A percentile compares a stretch with the other conserved stretches of the same genome.
phyloP scores from a whole-genome alignment of 1,284 basidiomycete species.

The Ustilago tritici region DNA sequence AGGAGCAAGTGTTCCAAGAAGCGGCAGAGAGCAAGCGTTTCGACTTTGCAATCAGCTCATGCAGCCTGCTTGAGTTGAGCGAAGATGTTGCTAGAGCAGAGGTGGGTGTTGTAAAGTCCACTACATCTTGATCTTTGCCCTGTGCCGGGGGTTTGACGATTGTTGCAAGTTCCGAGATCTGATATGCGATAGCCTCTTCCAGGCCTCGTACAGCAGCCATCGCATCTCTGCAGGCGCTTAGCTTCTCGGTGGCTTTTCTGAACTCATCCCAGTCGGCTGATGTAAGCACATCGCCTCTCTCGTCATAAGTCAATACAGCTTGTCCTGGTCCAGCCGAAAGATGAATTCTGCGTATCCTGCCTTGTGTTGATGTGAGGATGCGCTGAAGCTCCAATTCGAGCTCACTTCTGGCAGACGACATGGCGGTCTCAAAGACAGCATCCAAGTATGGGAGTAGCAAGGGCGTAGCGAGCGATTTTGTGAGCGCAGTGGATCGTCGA shows the following conservation, averaged over 20 bases:
- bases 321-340: conserved; percentile 16
- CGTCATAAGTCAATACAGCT: conserved; percentile 32
- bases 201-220: conserved; percentile 19
- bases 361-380: conserved; percentile 7
- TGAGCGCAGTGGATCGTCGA: conserved; percentile 24
- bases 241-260: conserved; percentile 30
- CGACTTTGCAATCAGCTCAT: conserved; percentile 24
- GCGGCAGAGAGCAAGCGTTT: conserved; percentile 24
- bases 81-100: conserved; percentile 31
- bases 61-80: conserved; percentile 30
- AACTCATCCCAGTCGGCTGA: conserved; percentile 46
- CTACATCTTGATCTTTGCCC: not conserved
- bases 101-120: conserved; percentile 24
- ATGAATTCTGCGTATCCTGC: conserved; percentile 30
- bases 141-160: conserved; percentile 11
- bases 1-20: conserved; percentile 20
- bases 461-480: conserved; percentile 33
- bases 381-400: conserved; percentile 16
- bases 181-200: conserved; percentile 37
- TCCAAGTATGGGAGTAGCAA: conserved; percentile 33
- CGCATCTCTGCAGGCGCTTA: conserved; percentile 31
- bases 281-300: conserved; percentile 36
- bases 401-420: conserved; percentile 2
- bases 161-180: conserved; percentile 32
- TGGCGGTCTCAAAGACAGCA: conserved; percentile 13